A percentile compares a stretch with the other conserved stretches of the same genome.
Conservation (phyloP, 257 asterid species). For the Lantana camara region DNA sequence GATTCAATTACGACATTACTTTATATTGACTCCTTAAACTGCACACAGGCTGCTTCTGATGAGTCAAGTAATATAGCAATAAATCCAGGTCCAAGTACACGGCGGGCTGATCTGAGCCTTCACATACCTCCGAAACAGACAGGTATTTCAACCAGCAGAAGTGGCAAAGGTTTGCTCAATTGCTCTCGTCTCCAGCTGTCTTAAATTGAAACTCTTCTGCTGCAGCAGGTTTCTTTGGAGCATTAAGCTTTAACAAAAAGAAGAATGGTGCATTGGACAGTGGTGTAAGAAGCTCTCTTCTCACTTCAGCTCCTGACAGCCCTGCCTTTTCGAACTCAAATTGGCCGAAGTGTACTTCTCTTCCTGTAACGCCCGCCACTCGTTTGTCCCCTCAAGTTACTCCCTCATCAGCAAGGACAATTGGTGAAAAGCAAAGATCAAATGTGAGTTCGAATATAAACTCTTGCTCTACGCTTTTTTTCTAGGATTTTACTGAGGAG, state of each 20-base stretch:
- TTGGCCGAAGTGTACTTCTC: conserved; percentile 74
- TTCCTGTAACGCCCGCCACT: conserved; percentile 78
- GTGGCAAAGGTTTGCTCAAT: conserved; percentile 39
- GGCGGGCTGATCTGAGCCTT: conserved; percentile 59
- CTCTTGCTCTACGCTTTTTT: too few relatives aligned
- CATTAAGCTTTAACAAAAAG: conserved; percentile 67
- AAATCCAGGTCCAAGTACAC: conserved; percentile 38
- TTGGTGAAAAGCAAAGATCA: conserved; percentile 53
- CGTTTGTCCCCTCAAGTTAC: conserved; percentile 53
- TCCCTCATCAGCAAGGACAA: conserved; percentile 53
- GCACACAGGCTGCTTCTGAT: conserved; percentile 46
- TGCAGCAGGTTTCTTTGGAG: conserved; percentile 59
- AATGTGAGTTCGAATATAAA: conserved; percentile 48
- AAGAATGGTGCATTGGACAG: conserved; percentile 31
- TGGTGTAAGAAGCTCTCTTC: conserved; percentile 74
- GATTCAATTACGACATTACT: conserved; percentile 11
- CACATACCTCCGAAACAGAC: conserved; percentile 68
- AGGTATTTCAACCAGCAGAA: conserved; percentile 41
- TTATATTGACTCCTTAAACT: conserved; percentile 5
- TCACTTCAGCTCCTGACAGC: conserved; percentile 51
- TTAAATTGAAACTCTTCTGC: conserved; percentile 42
- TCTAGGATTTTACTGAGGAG: too few relatives aligned
- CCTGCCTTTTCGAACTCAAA: conserved; percentile 42
- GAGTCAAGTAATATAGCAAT: conserved; percentile 24
- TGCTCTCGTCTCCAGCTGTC: conserved; percentile 40